Conservation (phyloP, 1,139 yeast species). For the Pichia sp. region DNA sequence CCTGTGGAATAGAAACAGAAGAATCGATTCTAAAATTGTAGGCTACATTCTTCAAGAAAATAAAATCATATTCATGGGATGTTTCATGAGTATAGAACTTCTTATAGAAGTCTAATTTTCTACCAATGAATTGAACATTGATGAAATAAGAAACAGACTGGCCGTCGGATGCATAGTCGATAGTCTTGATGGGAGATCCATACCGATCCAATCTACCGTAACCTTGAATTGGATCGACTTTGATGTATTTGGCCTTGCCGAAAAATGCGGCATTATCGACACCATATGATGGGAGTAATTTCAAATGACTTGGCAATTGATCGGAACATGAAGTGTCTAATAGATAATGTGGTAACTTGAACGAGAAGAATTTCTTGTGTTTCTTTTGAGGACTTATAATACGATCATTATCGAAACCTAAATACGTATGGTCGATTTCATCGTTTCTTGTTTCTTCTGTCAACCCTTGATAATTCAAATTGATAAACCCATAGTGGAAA, state of each 20-base stretch:
- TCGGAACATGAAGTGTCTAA: conserved; percentile 59
- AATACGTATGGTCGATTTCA: conserved; percentile 42
- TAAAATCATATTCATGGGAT: conserved; percentile 24
- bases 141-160: conserved; percentile 30
- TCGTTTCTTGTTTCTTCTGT: neutral
- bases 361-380: conserved; percentile 63
- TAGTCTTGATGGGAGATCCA: conserved; percentile 36
- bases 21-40: conserved; percentile 26
- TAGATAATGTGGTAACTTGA: conserved; percentile 57
- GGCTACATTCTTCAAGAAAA: conserved; percentile 22
- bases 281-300: conserved; percentile 67
- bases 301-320: conserved; percentile 46
- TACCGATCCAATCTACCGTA: conserved; percentile 39
- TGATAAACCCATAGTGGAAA: conserved; percentile 38
- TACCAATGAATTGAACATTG: conserved; percentile 29
- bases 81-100: conserved; percentile 19
- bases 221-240: conserved; percentile 32
- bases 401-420: conserved; percentile 55
- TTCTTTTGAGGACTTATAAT: conserved; percentile 47
- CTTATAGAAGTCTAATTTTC: conserved; percentile 22
- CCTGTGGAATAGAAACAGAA: neutral
- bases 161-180: conserved; percentile 30
- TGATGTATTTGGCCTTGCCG: conserved; percentile 21
- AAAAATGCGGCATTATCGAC: conserved; percentile 33
- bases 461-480: conserved; percentile 16